A percentile compares a stretch with the other conserved stretches of the same genome.
Conservation (phyloP, 345 rosid genomes). For the Eucalyptus brandiana region DNA sequence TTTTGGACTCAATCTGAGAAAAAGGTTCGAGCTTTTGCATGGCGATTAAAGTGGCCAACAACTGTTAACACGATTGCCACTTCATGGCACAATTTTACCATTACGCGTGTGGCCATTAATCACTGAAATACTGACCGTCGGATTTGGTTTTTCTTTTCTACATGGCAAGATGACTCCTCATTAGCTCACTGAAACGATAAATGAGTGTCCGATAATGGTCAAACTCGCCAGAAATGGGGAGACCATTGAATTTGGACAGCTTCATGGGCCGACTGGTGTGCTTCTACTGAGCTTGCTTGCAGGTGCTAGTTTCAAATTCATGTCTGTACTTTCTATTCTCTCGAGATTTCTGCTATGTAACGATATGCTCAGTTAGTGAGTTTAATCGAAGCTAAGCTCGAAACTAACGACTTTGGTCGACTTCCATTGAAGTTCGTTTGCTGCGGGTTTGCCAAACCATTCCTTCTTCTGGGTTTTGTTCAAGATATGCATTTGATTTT, state of each 20-base stretch:
- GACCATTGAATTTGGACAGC: not conserved
- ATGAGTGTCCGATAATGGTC: not conserved
- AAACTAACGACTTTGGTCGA: not conserved
- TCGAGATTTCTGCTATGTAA: not conserved
- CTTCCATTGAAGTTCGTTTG: not conserved
- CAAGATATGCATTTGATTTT: not conserved
- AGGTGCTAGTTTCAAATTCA: not conserved
- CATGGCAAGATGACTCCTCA: not conserved
- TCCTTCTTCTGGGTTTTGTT: not conserved
- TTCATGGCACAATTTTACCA: not conserved
- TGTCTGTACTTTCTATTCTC: not conserved
- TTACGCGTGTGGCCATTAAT: not conserved
- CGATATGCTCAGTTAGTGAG: not conserved
- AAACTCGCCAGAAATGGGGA: not conserved
- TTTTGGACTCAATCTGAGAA: not conserved
- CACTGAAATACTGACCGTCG: not conserved
- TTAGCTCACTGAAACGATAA: not conserved
- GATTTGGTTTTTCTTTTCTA: not conserved
- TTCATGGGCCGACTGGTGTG: not conserved
- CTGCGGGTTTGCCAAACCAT: not conserved
- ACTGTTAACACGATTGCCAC: not conserved
- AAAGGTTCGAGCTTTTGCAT: not conserved
- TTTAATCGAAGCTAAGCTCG: not conserved
- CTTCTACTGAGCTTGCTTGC: not conserved
- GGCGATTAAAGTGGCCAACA: not conserved